Percentiles rank a stretch among this genome's conserved stretches.
Conservation (phyloP, 305 asterid species). For the Solanum hybrid region DNA sequence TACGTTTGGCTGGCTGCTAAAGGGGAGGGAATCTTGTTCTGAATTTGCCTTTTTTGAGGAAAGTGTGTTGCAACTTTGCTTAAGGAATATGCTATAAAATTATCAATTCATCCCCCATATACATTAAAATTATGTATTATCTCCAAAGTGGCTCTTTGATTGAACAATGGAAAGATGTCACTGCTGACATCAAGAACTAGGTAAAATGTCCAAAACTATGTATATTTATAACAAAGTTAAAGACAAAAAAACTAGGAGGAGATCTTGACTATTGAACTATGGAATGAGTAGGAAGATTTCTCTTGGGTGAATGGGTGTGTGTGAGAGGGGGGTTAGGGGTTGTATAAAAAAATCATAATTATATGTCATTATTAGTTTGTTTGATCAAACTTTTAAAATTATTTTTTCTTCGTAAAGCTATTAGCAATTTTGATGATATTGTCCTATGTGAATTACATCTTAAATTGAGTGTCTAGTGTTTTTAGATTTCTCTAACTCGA, state of each 20-base stretch:
- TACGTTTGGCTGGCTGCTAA: not conserved
- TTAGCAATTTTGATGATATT: not conserved
- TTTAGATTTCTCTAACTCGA: not conserved
- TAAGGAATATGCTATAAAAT: not conserved
- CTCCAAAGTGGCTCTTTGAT: not conserved
- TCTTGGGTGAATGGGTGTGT: not conserved
- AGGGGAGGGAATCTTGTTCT: not conserved
- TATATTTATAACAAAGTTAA: not conserved
- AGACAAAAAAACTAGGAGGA: no score
- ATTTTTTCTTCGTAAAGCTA: not conserved
- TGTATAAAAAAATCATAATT: not conserved
- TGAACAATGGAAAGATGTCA: not conserved
- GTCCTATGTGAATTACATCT: not conserved
- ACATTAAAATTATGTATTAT: not conserved
- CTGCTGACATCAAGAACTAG: not conserved
- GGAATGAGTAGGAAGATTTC: no score
- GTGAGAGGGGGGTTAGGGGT: not conserved
- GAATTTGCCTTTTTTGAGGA: not conserved
- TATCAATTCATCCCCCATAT: not conserved
- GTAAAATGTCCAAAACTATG: not conserved
- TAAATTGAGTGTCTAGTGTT: not conserved
- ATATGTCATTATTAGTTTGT: not conserved
- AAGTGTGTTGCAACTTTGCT: not conserved
- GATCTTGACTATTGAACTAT: no score
- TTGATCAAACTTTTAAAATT: not conserved